phyloP scores from a whole-genome alignment of 108 stramenopile species.

The Pseudonitzschia pungens region DNA sequence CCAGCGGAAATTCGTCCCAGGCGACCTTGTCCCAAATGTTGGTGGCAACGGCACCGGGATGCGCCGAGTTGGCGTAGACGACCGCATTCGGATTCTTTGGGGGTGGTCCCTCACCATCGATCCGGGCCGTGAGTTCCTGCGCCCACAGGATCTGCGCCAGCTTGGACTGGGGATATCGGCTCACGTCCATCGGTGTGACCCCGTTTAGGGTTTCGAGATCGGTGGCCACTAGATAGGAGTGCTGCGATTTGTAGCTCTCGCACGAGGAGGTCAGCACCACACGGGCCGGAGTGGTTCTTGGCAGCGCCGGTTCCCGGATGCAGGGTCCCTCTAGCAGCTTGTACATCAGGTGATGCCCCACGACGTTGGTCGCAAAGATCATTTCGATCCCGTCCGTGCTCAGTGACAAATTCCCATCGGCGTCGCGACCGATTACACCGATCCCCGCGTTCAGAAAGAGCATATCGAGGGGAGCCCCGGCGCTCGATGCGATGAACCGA shows the following conservation, averaged over 20 bases:
- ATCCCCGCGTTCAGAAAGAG: constrained; percentile 63
- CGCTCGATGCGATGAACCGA: background rate
- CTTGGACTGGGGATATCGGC: constrained; percentile 50
- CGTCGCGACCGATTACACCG: background rate
- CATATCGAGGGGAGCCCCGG: constrained; percentile 37
- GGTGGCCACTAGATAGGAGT: constrained; percentile 40
- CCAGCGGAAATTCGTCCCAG: background rate
- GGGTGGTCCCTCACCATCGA: constrained; percentile 2
- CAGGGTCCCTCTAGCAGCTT: constrained; percentile 29
- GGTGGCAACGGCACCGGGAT: constrained; percentile 51
- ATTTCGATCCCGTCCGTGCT: constrained; percentile 52
- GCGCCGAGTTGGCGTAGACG: constrained; percentile 51
- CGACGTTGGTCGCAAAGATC: constrained; percentile 50
- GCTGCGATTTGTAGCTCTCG: constrained; percentile 22
- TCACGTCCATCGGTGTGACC: constrained; percentile 1
- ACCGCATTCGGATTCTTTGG: constrained; percentile 12
- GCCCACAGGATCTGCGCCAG: constrained; percentile 55
- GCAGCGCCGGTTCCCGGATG: constrained; percentile 13
- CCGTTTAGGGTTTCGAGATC: constrained; percentile 45
- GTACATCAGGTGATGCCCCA: constrained; percentile 61
- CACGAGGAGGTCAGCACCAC: constrained; percentile 52
- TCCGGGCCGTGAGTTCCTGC: constrained; percentile 41
- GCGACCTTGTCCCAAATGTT: background rate
- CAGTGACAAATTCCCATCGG: constrained; percentile 17
- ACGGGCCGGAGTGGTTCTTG: constrained; percentile 30